Percentiles rank a stretch among this genome's conserved stretches.
Conservation (phyloP, 345 rosid genomes). For the Euphorbia lathyris region DNA sequence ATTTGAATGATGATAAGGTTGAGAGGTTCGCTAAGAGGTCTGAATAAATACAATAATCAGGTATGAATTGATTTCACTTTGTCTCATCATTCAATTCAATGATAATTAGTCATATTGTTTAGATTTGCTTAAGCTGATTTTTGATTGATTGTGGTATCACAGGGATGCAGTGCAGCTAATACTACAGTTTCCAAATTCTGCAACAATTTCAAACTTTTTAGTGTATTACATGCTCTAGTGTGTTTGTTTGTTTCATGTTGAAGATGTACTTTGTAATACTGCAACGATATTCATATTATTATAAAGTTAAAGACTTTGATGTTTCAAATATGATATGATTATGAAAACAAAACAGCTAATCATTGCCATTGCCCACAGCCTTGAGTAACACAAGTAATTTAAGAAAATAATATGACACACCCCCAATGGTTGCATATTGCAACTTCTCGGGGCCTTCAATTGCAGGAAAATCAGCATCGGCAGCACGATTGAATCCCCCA, state of each 20-base stretch:
- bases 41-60: too few species aligned
- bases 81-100: too few species aligned
- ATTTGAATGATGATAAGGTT: slow-evolving; percentile 31
- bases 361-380: slow-evolving; percentile 35
- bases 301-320: background rate
- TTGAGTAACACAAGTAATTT: slow-evolving; percentile 49
- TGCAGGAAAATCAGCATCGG: slow-evolving; percentile 50
- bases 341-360: background rate
- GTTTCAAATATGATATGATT: background rate
- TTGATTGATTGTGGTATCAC: slow-evolving; percentile 2
- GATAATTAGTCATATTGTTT: too few species aligned
- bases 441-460: slow-evolving; percentile 65
- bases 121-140: background rate
- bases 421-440: slow-evolving; percentile 84
- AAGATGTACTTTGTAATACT: background rate
- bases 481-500: slow-evolving; percentile 74
- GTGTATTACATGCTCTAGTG: background rate
- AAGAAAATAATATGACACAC: slow-evolving; percentile 62
- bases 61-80: too few species aligned
- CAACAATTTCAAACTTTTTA: background rate
- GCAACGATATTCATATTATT: background rate
- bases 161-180: slow-evolving; percentile 1
- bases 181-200: background rate
- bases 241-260: background rate
- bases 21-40: slow-evolving; percentile 36